Conservation (phyloP, 495 filamentous ascomycete species). For the Hypoxylon crocopeplum region DNA sequence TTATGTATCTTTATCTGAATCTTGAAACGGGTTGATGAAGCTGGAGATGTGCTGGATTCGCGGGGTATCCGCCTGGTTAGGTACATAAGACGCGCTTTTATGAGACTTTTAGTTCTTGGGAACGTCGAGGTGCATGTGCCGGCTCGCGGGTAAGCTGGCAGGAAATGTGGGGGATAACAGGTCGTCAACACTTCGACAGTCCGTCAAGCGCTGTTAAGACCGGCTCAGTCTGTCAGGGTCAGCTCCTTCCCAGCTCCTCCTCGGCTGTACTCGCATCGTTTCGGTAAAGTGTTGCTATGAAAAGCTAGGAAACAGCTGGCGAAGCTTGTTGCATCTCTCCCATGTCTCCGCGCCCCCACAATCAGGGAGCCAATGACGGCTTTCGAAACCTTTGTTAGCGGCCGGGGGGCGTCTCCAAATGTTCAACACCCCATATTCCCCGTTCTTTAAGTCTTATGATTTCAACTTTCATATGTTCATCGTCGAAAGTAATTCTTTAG, state of each 20-base stretch:
- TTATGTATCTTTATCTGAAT: neutral
- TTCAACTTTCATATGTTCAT: slow-evolving; percentile 17
- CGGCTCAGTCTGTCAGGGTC: no score
- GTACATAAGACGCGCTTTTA: no score
- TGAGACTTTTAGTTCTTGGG: neutral
- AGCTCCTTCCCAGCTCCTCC: slow-evolving; percentile 8
- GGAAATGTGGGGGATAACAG: neutral
- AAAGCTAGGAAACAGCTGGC: slow-evolving; percentile 23
- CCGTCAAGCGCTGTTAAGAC: neutral
- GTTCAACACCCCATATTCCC: slow-evolving; percentile 14
- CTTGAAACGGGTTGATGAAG: neutral
- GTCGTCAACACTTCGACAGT: neutral
- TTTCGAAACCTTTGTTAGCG: slow-evolving; percentile 20
- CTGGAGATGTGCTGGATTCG: neutral
- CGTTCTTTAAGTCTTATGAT: slow-evolving; percentile 11
- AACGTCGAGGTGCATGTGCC: neutral
- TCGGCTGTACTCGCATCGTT: slow-evolving; percentile 38
- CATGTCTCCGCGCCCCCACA: slow-evolving; percentile 39
- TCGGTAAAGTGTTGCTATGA: slow-evolving; percentile 26
- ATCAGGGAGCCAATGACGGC: slow-evolving; percentile 34
- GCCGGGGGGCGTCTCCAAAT: slow-evolving; percentile 25
- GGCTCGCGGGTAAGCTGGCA: neutral
- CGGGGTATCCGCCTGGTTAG: neutral
- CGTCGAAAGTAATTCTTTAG: neutral
- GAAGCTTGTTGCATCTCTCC: slow-evolving; percentile 30